Evolutionary conservation across 2,329 filamentous ascomycete species (phyloP), one percentile per base, ranked within the genome.

Genomic region (Ophiocordyceps camponoti-rufipedis): DNA sequence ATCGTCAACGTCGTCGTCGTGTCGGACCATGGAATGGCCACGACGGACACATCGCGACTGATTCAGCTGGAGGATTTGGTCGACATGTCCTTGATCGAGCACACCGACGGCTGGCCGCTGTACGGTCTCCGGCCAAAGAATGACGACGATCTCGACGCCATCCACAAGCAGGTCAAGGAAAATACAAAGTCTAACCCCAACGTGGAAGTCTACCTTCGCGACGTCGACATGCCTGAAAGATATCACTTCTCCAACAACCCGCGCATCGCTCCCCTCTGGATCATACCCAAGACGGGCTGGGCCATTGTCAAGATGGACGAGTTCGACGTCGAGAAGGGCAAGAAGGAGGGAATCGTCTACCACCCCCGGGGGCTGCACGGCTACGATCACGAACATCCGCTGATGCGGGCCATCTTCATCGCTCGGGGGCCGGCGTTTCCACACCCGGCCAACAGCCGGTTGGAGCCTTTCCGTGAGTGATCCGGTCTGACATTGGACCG

Each of bases 11-110:
- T 98, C 8, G 79, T 98, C 32, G 73, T 98, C n/a, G 89, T 98
- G 2, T 95, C 87, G 0, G 91, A 98, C 58, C 91, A 98, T 58
- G 91, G 91, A 44, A 98, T 98, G 91, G 91, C 91, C 1, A 94
- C 87, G 0, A 96, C 91, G 0, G 84, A 88, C 48, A 76, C 74
- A 0, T 71, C 78, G 16, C 75, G 91, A 11, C 68, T 96, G 42
- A 73, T 96, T 28, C 91, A 96, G 62, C 69, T 96, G 2, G 91
- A 98, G 51, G 86, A 95, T 56, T 64, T 96, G 4, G 70, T 96
- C 42, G 85, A 95, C 58, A 71, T 82, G 6, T 67, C 65, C 43
- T 73, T 86, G 53, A 79, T 96, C 41, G 81, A 82, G 48, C 86
- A 91, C 58, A 82, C 78, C 28, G 91, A 98, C 53, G 91, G 91